Conservation (phyloP, 2,329 filamentous ascomycete species). For the Mycocentrospora acerina region DNA sequence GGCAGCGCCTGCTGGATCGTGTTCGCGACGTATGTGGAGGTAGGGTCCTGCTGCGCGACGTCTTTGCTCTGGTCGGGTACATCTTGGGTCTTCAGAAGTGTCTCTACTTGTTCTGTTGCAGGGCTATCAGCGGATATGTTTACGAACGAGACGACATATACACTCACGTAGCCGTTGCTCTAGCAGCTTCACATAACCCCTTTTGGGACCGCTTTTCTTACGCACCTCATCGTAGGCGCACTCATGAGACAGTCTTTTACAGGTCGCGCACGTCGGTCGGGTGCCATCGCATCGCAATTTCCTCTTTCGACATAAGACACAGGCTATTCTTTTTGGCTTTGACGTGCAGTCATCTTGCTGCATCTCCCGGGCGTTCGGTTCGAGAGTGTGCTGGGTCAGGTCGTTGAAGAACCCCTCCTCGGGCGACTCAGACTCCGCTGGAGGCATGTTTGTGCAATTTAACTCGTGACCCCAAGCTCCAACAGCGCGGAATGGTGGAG, state of each 20-base stretch:
- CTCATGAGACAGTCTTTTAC: slow-evolving; percentile 79
- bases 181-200: slow-evolving; percentile 90
- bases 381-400: slow-evolving; percentile 47
- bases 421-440: slow-evolving; percentile 34
- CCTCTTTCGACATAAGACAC: slow-evolving; percentile 87
- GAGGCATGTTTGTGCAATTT: slow-evolving; percentile 27
- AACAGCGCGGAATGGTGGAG: slow-evolving; percentile 3
- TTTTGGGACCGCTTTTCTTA: slow-evolving; percentile 91
- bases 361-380: slow-evolving; percentile 46
- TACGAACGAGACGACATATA: slow-evolving; percentile 1
- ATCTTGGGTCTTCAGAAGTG: slow-evolving; percentile 79
- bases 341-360: slow-evolving; percentile 46
- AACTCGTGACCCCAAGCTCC: slow-evolving; percentile 3
- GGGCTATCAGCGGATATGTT: slow-evolving; percentile 11
- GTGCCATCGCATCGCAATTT: slow-evolving; percentile 88
- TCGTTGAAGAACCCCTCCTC: slow-evolving; percentile 60
- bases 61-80: slow-evolving; percentile 39
- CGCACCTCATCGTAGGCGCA: slow-evolving; percentile 91
- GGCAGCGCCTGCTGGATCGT: slow-evolving; percentile 29
- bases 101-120: slow-evolving; percentile 82
- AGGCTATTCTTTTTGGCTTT: slow-evolving; percentile 81
- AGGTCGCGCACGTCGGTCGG: slow-evolving; percentile 84
- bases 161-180: slow-evolving; percentile 86
- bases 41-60: slow-evolving; percentile 20
- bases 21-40: slow-evolving; percentile 35